Evolutionary conservation across 1,284 basidiomycete genomes (phyloP), one percentile per base, ranked within the genome.

Genomic region (Fomitiporia mediterranea): DNA sequence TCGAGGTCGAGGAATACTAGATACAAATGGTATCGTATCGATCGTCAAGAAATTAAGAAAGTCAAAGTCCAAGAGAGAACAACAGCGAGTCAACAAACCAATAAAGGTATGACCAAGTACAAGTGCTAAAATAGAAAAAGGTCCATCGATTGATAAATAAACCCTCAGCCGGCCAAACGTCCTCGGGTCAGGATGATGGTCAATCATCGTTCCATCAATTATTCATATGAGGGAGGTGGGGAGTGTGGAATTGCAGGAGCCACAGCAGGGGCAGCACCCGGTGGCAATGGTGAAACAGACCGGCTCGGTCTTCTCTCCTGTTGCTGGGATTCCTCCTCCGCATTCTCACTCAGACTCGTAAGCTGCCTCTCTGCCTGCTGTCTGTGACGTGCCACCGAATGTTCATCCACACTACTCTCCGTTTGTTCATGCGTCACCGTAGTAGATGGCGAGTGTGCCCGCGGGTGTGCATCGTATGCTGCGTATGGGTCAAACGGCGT

Each of bases 401-500:
- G 8, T 19, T 17, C 47, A 15, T 6, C 47, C 11, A 4, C 27
- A 30, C 6, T 21, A 35, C 19, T 13, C 34, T 9, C 40, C 25
- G 40, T 15, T n/a, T 17, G 28, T 1, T 19, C 49, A 23, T n/a
- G 40, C 7, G 9, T 9, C 19, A 37, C 25, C 3, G 15, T 46
- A 8, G 27, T 2, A 15, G 27, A 17, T 11, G 23, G 23, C 25
- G 44, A 30, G 44, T 46, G 25, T 5, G 15, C 25, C 37, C 32
- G 35, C 23, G 23, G 19, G 15, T 51, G 40, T 9, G 38, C 21
- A 13, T 54, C 56, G 21, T 49, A 58, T 1, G 28, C 37, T 17
- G 53, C 56, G 40, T 59, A 59, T 9, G 57, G 57, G 40, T 59
- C 43, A 42, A 59, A 59, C 32, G 38, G 50, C 23, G 35, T 11